Conservation (phyloP, 352 stramenopile genomes). For the Globisporangium polare region DNA sequence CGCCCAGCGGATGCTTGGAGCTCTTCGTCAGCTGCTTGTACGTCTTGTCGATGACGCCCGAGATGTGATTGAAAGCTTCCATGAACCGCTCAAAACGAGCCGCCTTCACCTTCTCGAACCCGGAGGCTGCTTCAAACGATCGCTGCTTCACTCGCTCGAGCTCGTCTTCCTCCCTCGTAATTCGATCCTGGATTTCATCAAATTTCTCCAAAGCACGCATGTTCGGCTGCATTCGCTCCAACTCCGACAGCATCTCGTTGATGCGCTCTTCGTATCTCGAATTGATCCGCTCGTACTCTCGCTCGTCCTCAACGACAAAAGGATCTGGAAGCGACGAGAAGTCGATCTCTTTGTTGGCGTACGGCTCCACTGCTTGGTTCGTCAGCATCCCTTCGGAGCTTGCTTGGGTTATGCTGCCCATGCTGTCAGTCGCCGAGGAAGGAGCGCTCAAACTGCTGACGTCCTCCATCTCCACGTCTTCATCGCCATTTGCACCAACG, state of each 20-base stretch:
- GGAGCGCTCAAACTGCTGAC: constrained; percentile 6
- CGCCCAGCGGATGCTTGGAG: constrained; percentile 93
- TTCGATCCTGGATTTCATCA: constrained; percentile 77
- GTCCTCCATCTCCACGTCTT: constrained; percentile 62
- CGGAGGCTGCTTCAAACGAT: constrained; percentile 47
- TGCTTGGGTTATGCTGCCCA: constrained; percentile 21
- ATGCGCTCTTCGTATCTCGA: constrained; percentile 65
- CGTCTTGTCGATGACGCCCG: constrained; percentile 91
- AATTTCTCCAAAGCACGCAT: constrained; percentile 93
- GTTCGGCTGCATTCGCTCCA: constrained; percentile 97
- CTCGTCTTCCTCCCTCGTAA: constrained; percentile 77
- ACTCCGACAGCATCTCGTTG: constrained; percentile 53
- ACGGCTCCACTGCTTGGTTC: constrained; percentile 36
- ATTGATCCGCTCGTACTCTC: constrained; percentile 87
- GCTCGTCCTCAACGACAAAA: constrained; percentile 66
- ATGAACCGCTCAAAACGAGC: constrained; percentile 82
- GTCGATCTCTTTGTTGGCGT: constrained; percentile 75
- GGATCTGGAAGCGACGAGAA: constrained; percentile 84
- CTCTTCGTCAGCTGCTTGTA: constrained; percentile 98
- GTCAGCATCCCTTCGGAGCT: constrained; percentile 45
- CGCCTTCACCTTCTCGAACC: constrained; percentile 80
- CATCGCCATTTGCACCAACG: constrained; percentile 12
- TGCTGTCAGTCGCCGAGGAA: constrained; percentile 10
- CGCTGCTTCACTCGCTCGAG: constrained; percentile 69
- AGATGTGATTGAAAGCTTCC: constrained; percentile 95